phyloP scores from a whole-genome alignment of 495 filamentous ascomycete genomes.

The Penicillium canariense region DNA sequence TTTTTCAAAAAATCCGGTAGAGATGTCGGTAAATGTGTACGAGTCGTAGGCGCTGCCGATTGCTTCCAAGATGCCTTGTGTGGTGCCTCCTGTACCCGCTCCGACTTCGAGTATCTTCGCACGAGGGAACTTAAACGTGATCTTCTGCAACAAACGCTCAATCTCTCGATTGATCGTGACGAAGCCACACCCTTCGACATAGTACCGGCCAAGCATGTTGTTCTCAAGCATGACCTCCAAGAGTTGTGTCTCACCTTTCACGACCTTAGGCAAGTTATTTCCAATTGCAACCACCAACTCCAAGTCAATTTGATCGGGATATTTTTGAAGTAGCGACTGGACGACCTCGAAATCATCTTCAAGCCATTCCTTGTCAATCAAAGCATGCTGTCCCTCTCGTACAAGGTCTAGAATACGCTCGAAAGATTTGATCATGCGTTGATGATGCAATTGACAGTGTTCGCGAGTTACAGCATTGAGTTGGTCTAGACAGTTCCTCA shows the following conservation, averaged over 20 bases:
- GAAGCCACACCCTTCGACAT: conserved; percentile 26
- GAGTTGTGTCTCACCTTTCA: conserved; percentile 35
- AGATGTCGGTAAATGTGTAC: conserved; percentile 55
- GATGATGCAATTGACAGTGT: too few relatives aligned
- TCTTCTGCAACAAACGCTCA: conserved; percentile 21
- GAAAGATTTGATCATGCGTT: too few relatives aligned
- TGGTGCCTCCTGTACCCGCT: conserved; percentile 38
- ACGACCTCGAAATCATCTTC: too few relatives aligned
- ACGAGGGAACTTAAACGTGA: conserved; percentile 29
- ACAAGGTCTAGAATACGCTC: too few relatives aligned
- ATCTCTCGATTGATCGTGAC: neutral
- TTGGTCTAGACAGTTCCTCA: too few relatives aligned
- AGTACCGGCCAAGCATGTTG: conserved; percentile 35
- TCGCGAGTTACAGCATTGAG: too few relatives aligned
- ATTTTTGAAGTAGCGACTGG: too few relatives aligned
- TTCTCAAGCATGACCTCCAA: conserved; percentile 37
- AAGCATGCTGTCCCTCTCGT: too few relatives aligned
- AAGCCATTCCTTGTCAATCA: too few relatives aligned
- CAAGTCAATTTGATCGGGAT: neutral
- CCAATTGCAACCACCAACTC: conserved; percentile 17
- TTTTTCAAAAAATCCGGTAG: conserved; percentile 39
- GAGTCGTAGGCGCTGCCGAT: conserved; percentile 11
- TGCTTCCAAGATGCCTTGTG: conserved; percentile 22
- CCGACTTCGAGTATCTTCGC: neutral
- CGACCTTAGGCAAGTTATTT: conserved; percentile 28